These are phyloP conservation scores for Santalum album DNA, from an alignment of 164 flowering plant genomes.

Conservation along the genomic window DNA sequence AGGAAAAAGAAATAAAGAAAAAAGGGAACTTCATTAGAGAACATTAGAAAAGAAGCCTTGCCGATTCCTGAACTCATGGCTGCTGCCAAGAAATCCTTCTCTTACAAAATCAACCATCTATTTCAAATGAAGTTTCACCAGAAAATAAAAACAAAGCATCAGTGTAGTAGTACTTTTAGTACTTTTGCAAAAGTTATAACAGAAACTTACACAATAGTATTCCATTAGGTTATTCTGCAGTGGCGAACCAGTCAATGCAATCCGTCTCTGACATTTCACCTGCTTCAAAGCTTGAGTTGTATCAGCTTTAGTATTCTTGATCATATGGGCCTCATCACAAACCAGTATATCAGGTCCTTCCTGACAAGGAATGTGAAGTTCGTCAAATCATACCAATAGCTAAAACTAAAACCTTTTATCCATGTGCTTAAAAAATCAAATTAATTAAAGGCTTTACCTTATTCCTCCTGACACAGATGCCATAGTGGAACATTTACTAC, in stretches of 20 bases:
- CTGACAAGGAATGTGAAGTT: constrained; percentile 22
- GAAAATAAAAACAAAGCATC: neutral
- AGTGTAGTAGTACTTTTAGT: neutral
- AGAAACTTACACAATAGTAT: constrained; percentile 81
- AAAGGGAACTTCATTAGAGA: neutral
- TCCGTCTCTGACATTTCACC: constrained; percentile 91
- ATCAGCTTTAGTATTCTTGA: constrained; percentile 89
- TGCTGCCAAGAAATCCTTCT: constrained; percentile 97
- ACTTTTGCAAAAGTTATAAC: too few relatives aligned
- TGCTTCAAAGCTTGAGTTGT: constrained; percentile 85
- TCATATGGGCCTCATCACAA: constrained; percentile 97
- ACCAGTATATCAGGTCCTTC: constrained; percentile 96
- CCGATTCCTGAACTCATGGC: constrained; percentile 96
- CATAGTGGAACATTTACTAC: too few relatives aligned
- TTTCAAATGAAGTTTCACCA: constrained; percentile 12
- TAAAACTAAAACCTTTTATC: too few relatives aligned
- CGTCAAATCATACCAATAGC: neutral
- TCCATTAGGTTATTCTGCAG: constrained; percentile 98
- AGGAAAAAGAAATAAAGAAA: neutral
- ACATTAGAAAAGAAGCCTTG: constrained; percentile 19
- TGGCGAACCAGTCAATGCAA: constrained; percentile 97
- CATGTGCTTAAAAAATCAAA: too few relatives aligned
- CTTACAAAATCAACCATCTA: constrained; percentile 99
- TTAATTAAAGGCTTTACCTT: too few relatives aligned
- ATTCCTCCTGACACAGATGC: too few relatives aligned